Base-by-base conservation (phyloP, 1,284 basidiomycete genomes). In the Irpex sp. region DNA sequence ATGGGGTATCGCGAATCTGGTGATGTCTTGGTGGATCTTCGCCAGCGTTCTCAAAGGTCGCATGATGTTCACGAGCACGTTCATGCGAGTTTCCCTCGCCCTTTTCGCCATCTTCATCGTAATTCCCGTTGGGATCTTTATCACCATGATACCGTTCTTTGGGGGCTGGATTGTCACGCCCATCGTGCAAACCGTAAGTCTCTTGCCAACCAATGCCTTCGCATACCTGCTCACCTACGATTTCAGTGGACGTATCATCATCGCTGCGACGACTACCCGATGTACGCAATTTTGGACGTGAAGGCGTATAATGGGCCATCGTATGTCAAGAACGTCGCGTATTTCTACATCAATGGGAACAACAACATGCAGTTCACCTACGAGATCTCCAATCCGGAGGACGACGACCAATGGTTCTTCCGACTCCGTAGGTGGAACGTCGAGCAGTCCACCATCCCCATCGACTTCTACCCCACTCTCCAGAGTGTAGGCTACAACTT, bases 401-500 rank as follows among this genome's bases (percentile, higher is more conserved):
- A 62, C 47, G 52, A 40, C 4, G 64, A 67, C 48, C 31, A 66
- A 7, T 65, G 67, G 64, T 55, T 31, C 47, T 69, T 69, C 60
- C 13, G 47, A 17, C 59, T 67, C 3, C 66, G 65, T 19, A 44
- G 58, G 8, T 69, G 58, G 55, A 57, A 67, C 44, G 60, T 48
- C 6, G 57, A 56, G 9, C 65, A 66, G 26, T 44, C 38, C 15
- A n/a, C 8, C n/a, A 68, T 68, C 31, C 65, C 67, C 3, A 38
- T 65, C 31, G 61, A 66, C 13, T 15, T 58, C 26, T 68, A 68
- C 38, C 67, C 67, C 3, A 68, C 67, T 3, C 62, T 68, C 2
- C 67, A 68, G 56, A 21, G 52, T 11, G 59, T 68, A 21, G 44
- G 55, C 7, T 66, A 66, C 64, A 55, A 68, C 60, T 66, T 68